Base-by-base conservation (phyloP, 2,329 filamentous ascomycete genomes). In the Paecilomyces formosus region DNA sequence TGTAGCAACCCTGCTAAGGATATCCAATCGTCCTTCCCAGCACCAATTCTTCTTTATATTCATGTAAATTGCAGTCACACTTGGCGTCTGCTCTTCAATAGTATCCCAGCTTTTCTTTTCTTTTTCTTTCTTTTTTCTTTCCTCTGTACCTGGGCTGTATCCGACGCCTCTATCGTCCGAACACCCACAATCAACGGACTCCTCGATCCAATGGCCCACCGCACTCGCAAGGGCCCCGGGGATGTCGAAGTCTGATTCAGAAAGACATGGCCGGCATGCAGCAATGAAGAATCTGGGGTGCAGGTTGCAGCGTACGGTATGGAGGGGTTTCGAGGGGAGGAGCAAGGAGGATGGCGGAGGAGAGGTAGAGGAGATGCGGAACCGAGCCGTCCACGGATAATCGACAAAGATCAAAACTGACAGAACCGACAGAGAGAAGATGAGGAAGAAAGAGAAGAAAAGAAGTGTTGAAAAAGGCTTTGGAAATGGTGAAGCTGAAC, bases 401-500 rank as follows among this genome's bases (percentile, higher is more conserved):
- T 65, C 64, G 64, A 61, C 58, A 61, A 60, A 31, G 33, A 55
- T 39, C 54, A 62, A 57, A 57, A 60, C 39, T 39, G 31, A 55
- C 58, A 61, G 60, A 54, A 57, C 54, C 24, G 57, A 59, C 50
- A 64, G 64, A 64, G 64, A 64, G 63, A 62, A 63, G 60, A 56
- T 59, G 58, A 65, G 61, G 57, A 63, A 62, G 57, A 68, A 63
- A 65, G 60, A 62, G 50, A 57, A 58, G 61, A 45, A 45, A 58
- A 57, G 55, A 63, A 63, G 63, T 63, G 60, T 55, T 63, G 62
- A 62, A 60, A 66, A 65, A 63, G 63, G 61, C 61, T 63, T 65
- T 65, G 68, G 68, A 68, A 62, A 60, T 62, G 59, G 65, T 70
- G 72, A 73, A 73, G 70, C 69, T 72, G 70, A 72, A 45, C 70